Evolutionary conservation across 768 basidiomycete species (phyloP).

Genomic region (Chlorophyllum brunneum): DNA sequence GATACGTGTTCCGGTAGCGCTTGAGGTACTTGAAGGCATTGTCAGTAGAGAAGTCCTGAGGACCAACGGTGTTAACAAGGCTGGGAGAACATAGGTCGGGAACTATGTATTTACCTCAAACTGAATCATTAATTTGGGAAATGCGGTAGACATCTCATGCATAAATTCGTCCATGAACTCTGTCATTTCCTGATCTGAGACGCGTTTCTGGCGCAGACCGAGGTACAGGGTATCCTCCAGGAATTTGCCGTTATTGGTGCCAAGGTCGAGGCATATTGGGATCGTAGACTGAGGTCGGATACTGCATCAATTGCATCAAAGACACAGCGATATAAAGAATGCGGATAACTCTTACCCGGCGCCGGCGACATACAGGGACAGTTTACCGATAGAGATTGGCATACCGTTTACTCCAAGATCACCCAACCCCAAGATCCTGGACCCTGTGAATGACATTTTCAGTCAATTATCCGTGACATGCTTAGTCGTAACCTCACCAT

Average conservation of each 20-base stretch:
- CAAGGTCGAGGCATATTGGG: slow-evolving; percentile 84
- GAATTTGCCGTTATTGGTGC: slow-evolving; percentile 79
- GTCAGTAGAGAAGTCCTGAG: slow-evolving; percentile 86
- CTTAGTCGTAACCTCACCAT: slow-evolving; percentile 43
- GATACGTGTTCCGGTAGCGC: slow-evolving; percentile 69
- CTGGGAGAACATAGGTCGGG: neutral
- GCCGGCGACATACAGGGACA: slow-evolving; percentile 86
- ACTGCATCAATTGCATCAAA: slow-evolving; percentile 27
- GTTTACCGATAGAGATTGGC: slow-evolving; percentile 90
- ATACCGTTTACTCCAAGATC: slow-evolving; percentile 82
- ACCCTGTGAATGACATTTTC: slow-evolving; percentile 41
- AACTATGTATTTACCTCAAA: slow-evolving; percentile 62
- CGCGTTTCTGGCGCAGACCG: slow-evolving; percentile 71
- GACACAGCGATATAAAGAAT: neutral
- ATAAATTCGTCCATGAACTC: slow-evolving; percentile 95
- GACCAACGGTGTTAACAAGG: neutral
- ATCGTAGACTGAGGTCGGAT: slow-evolving; percentile 76
- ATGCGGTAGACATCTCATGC: slow-evolving; percentile 67
- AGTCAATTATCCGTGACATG: slow-evolving; percentile 16
- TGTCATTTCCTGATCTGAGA: slow-evolving; percentile 59
- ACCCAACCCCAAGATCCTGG: slow-evolving; percentile 86
- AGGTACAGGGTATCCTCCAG: slow-evolving; percentile 89
- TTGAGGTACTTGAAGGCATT: slow-evolving; percentile 86
- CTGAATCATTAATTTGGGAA: slow-evolving; percentile 82
- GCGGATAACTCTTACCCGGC: slow-evolving; percentile 58